Evolutionary conservation across 306 rosid species (phyloP), one percentile per base, ranked within the genome.

Genomic region (Prunus mira): DNA sequence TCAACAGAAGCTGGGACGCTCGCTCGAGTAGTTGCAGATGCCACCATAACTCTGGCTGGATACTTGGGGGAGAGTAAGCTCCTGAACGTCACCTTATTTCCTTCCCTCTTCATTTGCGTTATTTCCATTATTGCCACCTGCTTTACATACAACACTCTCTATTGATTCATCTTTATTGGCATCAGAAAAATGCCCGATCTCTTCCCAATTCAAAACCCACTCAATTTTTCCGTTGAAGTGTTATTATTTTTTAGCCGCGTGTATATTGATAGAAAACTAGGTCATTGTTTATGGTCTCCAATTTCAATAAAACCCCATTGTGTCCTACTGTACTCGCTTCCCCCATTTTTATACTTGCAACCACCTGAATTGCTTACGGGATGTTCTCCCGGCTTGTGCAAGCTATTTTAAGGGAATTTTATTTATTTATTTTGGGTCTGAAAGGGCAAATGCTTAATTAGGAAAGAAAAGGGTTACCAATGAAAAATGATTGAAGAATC

Each of bases 1-100:
- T 96, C 99, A 22, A 96, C 99, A 0, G 99, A 96, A 80, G 99
- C 99, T 0, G 99, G 99, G 17, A 96, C 99, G 3, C 74, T 96
- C 32, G 99, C 98, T 12, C 87, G 99, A 76, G 99, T 96, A 76
- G 74, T 91, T 30, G 99, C 99, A 63, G 99, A 96, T 82, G 93
- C 77, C 63, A 90, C 98, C 2, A 96, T 96, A 38, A 96, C 99
- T 64, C 76, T 91, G 63, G 97, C 91, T 11, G 99, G 99, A 43
- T 91, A 71, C 76, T 51, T 92, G 79, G 96, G 93, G 67, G 57
- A 82, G 54, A 92, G 91, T 80, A 86, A 75, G 84, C 97, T 96
- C 76, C 90, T 96, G 81, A 96, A 96, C 70, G 55, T 81, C 65
- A 96, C 99, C 13, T 84, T 92, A 27, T 71, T 96, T 79, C 99